Conservation (phyloP, 768 basidiomycete genomes). For the Macrolepiota fuliginosa region DNA sequence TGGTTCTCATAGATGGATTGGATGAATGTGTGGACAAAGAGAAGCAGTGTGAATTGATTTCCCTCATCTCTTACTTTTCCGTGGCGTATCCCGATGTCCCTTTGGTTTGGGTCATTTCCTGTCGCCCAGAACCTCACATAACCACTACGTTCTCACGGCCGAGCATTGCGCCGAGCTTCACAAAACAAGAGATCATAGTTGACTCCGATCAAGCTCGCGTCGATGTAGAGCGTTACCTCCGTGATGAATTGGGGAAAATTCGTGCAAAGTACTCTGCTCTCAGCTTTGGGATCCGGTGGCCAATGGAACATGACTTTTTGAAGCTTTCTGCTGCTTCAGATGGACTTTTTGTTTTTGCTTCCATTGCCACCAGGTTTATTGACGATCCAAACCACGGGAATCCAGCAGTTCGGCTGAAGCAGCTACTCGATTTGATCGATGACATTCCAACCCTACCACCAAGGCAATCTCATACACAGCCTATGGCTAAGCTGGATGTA, state of each 20-base stretch:
- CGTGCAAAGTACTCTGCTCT: not conserved
- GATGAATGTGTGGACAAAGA: not conserved
- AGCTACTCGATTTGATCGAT: not conserved
- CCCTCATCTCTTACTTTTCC: not conserved
- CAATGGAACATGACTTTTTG: not conserved
- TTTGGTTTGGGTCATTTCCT: slow-evolving; percentile 1
- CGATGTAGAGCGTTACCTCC: slow-evolving; percentile 1
- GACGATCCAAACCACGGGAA: not conserved
- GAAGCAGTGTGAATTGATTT: not conserved
- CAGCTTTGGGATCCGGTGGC: not conserved
- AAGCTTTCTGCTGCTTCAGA: not conserved
- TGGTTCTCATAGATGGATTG: not conserved
- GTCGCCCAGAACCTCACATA: slow-evolving; percentile 6
- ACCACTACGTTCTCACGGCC: not conserved
- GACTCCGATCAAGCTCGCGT: not conserved
- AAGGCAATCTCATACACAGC: not conserved
- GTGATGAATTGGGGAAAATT: not conserved
- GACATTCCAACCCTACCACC: not conserved
- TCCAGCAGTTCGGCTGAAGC: not conserved
- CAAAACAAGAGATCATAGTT: not conserved
- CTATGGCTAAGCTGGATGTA: slow-evolving; percentile 9
- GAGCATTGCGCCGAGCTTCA: not conserved
- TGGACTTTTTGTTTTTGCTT: not conserved
- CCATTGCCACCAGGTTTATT: not conserved
- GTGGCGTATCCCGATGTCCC: not conserved